Conservation (phyloP, 805 yeast species). For the Candida fluviatilis region DNA sequence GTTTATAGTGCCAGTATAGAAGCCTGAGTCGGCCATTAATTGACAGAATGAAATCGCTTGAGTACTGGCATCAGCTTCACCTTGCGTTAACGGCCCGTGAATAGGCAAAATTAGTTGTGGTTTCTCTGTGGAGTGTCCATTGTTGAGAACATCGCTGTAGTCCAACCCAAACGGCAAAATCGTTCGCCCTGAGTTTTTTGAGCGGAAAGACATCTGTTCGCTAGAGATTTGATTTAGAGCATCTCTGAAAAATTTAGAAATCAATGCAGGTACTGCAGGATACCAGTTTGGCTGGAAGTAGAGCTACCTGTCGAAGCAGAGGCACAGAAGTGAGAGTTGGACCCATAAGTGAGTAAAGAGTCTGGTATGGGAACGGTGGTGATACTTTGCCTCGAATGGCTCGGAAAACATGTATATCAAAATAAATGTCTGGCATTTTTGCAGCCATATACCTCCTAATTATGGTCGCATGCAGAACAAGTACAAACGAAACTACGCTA, state of each 20-base stretch:
- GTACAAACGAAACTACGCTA: no score
- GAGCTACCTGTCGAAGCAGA: no score
- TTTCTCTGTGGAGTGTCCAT: conserved; percentile 32
- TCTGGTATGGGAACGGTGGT: no score
- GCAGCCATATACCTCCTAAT: no score
- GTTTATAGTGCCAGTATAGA: conserved; percentile 53
- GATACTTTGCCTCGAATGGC: no score
- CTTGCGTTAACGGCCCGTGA: conserved; percentile 50
- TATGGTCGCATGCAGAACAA: no score
- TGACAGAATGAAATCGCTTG: conserved; percentile 53
- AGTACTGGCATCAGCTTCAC: conserved; percentile 50
- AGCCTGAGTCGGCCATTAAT: conserved; percentile 60
- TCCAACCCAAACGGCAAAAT: conserved; percentile 71
- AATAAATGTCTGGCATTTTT: no score
- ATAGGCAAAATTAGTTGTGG: conserved; percentile 57
- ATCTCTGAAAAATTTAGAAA: neutral
- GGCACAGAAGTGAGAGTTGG: no score
- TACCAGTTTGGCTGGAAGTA: no score
- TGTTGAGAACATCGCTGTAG: conserved; percentile 50
- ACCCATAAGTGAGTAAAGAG: no score
- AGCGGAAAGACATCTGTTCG: conserved; percentile 51
- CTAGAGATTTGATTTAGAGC: neutral
- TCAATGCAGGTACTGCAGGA: no score
- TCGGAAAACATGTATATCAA: no score
- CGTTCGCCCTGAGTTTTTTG: conserved; percentile 41